Evolutionary conservation across 202 grass and related monocot species (phyloP), one percentile per base, ranked within the genome.

Genomic region (Thinopyrum obtusiflorum): DNA sequence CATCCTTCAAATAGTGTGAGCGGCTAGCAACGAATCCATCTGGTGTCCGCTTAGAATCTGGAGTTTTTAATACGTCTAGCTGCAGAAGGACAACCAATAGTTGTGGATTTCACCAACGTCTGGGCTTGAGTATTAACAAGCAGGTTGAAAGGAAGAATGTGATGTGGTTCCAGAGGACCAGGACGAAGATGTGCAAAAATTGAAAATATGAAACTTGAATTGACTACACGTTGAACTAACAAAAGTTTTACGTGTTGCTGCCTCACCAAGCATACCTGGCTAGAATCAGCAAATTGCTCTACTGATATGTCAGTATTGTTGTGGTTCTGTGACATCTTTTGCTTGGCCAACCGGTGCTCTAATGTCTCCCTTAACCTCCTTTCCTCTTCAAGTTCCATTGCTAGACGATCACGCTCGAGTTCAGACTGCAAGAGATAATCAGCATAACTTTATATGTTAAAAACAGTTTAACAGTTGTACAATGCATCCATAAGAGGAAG

Each of bases 351-450:
- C 40, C 72, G 83, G 23, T 80, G 78, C 17, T 94, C 81, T 89
- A 97, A 75, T 42, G 73, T 82, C 39, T 89, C 60, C 65, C 92
- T 86, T 51, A 92, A 73, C 86, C 78, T 97, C 82, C 83, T 99
- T 92, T 94, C 97, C 44, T 97, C 94, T 51, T 97, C 93, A 89
- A 99, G 92, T 84, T 99, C 94, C 87, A 90, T 97, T 29, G 89
- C 92, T 39, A 99, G 57, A 62, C 80, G 85, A 76, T 97, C 97
- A 69, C 94, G 62, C 83, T 99, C 94, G 79, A 97, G 90, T 82
- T 99, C 92, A 91, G 84, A 99, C 97, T 99, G 80, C 66, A 89
- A 57, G 66, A 88, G 89, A 67, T 28, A 78, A 87, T 9, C 35
- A 27, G 36, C 2, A 26, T 26, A 74, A 44, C 46, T 53, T 49